Base-by-base conservation (phyloP, 441 rosid species). In the Biscutella auriculata region DNA sequence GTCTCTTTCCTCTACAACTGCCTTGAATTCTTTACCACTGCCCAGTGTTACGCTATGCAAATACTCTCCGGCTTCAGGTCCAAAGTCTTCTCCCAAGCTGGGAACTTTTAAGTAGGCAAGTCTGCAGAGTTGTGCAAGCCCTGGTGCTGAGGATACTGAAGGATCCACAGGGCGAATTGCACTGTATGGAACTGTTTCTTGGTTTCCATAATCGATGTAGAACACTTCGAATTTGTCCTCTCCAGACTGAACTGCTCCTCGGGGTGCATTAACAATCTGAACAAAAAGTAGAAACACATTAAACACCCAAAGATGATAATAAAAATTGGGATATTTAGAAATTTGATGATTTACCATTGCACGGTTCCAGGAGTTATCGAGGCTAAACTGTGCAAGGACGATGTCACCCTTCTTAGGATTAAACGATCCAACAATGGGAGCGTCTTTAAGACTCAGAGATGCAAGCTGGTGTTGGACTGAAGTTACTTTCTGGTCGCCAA, bases 341-440 rank as follows among this genome's bases (percentile, higher is more conserved):
- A 16, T 45, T 53, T 41, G 43, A 21, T 62, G 5, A 42, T 81
- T 73, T 75, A 93, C 99, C 96, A 93, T 76, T 57, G 97, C 96
- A 53, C 99, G 78, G 71, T 93, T 93, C 97, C 99, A 93, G 41
- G 99, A 83, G 57, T 89, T 77, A 76, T 89, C 99, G 3, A 83
- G 79, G 52, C 93, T 87, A 65, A 81, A 87, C 68, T 89, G 97
- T 53, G 97, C 95, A 65, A 89, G 96, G 51, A 93, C 85, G 50
- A 81, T 62, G 51, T 93, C 97, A 53, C 95, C 97, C 75, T 67
- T 89, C 79, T 79, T 87, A 12, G 97, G 99, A 68, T 74, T 87
- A 56, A 93, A 93, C 13, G 97, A 80, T 30, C 95, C 99, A 65
- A 89, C 65, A 34, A 89, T 78, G 34, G 97, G 97, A 71, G 91